These are phyloP conservation scores for Boletus vinaceobasis DNA, from an alignment of 768 basidiomycete species.

Conservation along the genomic window DNA sequence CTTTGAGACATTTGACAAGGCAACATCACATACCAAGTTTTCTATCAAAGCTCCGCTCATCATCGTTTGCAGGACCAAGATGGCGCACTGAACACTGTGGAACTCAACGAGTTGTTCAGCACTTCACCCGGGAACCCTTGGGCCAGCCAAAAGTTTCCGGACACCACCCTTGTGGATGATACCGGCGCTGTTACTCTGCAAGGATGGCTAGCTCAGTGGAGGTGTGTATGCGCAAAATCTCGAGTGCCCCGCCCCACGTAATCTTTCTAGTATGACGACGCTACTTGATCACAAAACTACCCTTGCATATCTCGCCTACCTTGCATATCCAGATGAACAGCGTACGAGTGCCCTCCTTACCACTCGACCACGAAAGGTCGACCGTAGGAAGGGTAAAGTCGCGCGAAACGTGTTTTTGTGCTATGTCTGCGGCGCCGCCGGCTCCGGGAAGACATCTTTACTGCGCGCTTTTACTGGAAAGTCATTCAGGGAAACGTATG, in stretches of 20 bases:
- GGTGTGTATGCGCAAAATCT: slow-evolving; percentile 46
- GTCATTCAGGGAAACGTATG: slow-evolving; percentile 67
- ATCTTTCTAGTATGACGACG: slow-evolving; percentile 80
- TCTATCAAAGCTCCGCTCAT: slow-evolving; percentile 1
- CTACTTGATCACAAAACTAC: slow-evolving; percentile 91
- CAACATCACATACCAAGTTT: slow-evolving; percentile 20
- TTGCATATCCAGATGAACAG: slow-evolving; percentile 81
- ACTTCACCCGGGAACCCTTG: slow-evolving; percentile 98
- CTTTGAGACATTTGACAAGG: slow-evolving; percentile 95
- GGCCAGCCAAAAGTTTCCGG: slow-evolving; percentile 86
- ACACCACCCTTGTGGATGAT: slow-evolving; percentile 84
- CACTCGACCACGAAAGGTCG: slow-evolving; percentile 78
- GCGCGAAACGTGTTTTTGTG: slow-evolving; percentile 89
- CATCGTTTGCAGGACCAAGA: slow-evolving; percentile 73
- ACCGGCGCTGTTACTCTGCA: slow-evolving; percentile 91
- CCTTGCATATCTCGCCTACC: slow-evolving; percentile 90
- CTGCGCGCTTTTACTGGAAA: slow-evolving; percentile 85
- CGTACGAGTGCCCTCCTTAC: slow-evolving; percentile 83
- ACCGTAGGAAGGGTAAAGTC: slow-evolving; percentile 83
- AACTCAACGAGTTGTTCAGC: slow-evolving; percentile 86
- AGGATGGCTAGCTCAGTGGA: slow-evolving; percentile 98
- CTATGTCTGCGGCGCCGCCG: slow-evolving; percentile 93
- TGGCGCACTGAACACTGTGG: slow-evolving; percentile 79
- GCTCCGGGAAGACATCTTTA: slow-evolving; percentile 90
- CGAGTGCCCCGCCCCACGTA: neutral